Base-by-base conservation (phyloP, 2,329 filamentous ascomycete genomes). In the Diaporthe destruens region DNA sequence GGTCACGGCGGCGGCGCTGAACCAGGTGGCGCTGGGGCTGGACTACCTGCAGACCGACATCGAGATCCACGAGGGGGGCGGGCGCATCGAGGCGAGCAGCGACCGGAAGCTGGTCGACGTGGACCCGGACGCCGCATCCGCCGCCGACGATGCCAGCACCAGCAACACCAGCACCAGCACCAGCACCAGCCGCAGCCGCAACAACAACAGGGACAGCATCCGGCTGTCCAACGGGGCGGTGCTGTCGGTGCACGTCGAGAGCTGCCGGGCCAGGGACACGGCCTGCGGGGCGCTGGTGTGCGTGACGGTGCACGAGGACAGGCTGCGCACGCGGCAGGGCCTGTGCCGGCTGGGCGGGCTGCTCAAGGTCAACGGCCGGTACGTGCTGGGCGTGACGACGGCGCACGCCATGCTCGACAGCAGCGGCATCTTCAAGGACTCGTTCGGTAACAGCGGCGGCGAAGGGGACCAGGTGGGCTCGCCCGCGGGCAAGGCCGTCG, bases 351-450 rank as follows among this genome's bases (percentile, higher is more conserved):
- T 72, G 20, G 71, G 71, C 53, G 71, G 71, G 18, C 67, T 72
- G 25, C 71, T 72, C 36, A 72, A 66, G 49, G 53, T 72, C 71
- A 72, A 72, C 67, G 71, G 67, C 9, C 66, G 66, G 29, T 72
- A 72, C 25, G 55, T 72, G 20, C 71, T 72, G 14, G 71, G 71
- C 32, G 57, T 72, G 25, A 49, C 71, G 11, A 71, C 67, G 3
- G 71, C 71, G 57, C 71, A 72, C 57, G 66, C 67, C 16, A 72
- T 72, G 71, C 71, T 72, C 0, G 67, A 72, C 67, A 44, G 67
- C 44, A 71, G 71, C 51, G 71, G 71, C 1, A 63, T 72, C 7
- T 66, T 72, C 53, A 34, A 51, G n/a, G 71, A 66, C 42, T 54
- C 71, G 18, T 47, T 72, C 32, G 57, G 71, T 32, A 57, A 36